Base-by-base conservation (phyloP, 495 filamentous ascomycete species). In the Penicillium riverlandense region DNA sequence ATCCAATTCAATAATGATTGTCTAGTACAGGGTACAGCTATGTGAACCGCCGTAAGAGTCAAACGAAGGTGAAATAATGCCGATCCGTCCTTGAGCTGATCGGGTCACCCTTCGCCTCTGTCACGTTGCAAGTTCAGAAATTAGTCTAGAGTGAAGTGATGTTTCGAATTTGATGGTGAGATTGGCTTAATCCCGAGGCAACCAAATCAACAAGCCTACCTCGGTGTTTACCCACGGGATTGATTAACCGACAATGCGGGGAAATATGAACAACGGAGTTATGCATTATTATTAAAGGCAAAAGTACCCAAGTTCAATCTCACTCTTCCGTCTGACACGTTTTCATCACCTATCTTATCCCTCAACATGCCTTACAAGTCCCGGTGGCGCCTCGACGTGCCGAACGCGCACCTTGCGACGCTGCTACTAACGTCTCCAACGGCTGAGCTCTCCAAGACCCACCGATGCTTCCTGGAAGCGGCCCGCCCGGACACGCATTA, bases 121-220 rank as follows among this genome's bases (percentile, higher is more conserved):
- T n/a, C n/a, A n/a, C n/a, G n/a, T 16, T 16, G 15, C 15, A 16
- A 16, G 15, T n/a, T n/a, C n/a, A 16, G 15, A 16, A 16, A 1
- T 16, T 4, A 4, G 15, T 16, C 4, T 1, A 16, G 15, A 16
- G 15, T 16, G 15, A 16, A 16, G 15, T 16, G 15, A 4, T 16
- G 1, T 16, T 16, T n/a, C n/a, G n/a, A n/a, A n/a, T n/a, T n/a
- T 16, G 15, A 4, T 16, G 1, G 1, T 16, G 86, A 1, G 91
- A 94, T 62, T 84, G 83, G 74, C 67, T 68, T 8, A 89, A 88
- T 46, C 70, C 71, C 2, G 62, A 79, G 47, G 87, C 85, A 7
- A 91, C 88, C 4, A 58, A 61, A 4, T 77, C 83, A 33, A 78
- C 83, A 0, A 68, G 85, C 38, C 76, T 75, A 48, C 45, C 48